These are phyloP conservation scores for Phytophthora colocasiae DNA, from an alignment of 352 stramenopile genomes.

Conservation along the genomic window DNA sequence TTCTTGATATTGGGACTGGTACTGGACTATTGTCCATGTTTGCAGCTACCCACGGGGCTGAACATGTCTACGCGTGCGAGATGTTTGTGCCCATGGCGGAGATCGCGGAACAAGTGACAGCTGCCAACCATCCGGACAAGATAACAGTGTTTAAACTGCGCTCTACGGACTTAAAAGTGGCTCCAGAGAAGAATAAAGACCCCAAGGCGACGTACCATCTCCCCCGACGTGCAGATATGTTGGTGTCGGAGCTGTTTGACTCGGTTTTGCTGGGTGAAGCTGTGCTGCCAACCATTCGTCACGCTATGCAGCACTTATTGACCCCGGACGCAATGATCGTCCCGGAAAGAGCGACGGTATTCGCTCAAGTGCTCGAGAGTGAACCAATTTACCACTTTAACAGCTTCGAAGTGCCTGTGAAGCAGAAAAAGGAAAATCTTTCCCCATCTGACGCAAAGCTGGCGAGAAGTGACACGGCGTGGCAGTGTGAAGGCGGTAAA, in stretches of 20 bases:
- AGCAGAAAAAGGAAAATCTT: conserved; percentile 27
- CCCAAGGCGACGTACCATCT: conserved; percentile 44
- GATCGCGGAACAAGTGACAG: conserved; percentile 77
- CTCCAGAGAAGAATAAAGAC: conserved; percentile 19
- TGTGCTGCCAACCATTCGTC: conserved; percentile 84
- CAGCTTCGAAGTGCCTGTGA: conserved; percentile 45
- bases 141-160: conserved; percentile 83
- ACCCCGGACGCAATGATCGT: conserved; percentile 67
- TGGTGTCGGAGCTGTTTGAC: conserved; percentile 95
- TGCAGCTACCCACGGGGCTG: conserved; percentile 82
- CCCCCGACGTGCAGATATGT: conserved; percentile 82
- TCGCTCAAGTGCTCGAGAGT: conserved; percentile 74
- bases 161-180: conserved; percentile 75
- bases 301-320: conserved; percentile 78
- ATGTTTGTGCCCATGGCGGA: conserved; percentile 89
- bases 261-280: conserved; percentile 91
- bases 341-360: conserved; percentile 70
- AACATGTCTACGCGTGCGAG: conserved; percentile 93
- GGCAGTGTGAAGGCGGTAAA: conserved; percentile 65
- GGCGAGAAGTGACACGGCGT: conserved; percentile 62
- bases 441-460: conserved; percentile 36
- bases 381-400: conserved; percentile 76
- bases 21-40: conserved; percentile 91
- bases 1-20: conserved; percentile 86
- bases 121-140: conserved; percentile 67